Evolutionary conservation across 345 rosid species (phyloP).

Genomic region (Linum lewisii): DNA sequence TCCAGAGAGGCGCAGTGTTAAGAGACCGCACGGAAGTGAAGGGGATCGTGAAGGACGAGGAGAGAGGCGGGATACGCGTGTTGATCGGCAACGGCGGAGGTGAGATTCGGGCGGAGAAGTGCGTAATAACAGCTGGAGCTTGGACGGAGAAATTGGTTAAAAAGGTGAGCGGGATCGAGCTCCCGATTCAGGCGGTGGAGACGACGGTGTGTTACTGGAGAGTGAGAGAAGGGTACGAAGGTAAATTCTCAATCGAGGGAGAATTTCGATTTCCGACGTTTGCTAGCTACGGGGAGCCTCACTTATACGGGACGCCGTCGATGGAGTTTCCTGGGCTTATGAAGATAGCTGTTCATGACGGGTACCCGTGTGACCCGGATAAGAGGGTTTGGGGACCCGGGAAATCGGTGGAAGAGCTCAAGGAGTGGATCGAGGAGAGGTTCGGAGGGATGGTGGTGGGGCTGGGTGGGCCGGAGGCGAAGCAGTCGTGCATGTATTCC

Average conservation of each 20-base stretch:
- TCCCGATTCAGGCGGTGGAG: conserved; percentile 57
- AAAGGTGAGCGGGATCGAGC: conserved; percentile 34
- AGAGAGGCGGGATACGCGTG: conserved; percentile 40
- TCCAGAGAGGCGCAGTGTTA: conserved; percentile 42
- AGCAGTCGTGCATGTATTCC: conserved; percentile 71
- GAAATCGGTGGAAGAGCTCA: conserved; percentile 25
- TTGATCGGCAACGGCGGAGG: conserved; percentile 26
- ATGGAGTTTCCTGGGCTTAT: conserved; percentile 76
- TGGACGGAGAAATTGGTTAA: conserved; percentile 62
- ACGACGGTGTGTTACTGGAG: conserved; percentile 67
- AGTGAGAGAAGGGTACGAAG: conserved; percentile 59
- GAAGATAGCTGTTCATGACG: conserved; percentile 56
- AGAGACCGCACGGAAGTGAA: conserved; percentile 52
- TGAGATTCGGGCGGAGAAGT: conserved; percentile 43
- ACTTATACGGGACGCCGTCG: conserved; percentile 76
- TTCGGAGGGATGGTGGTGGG: conserved; percentile 59
- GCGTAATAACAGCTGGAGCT: conserved; percentile 70
- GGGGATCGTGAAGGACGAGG: conserved; percentile 33
- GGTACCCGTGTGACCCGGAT: conserved; percentile 63
- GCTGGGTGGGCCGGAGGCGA: conserved; percentile 34
- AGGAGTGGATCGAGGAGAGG: conserved; percentile 50
- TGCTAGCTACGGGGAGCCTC: conserved; percentile 47
- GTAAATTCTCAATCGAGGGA: conserved; percentile 30
- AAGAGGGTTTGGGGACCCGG: conserved; percentile 76
- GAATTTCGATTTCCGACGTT: conserved; percentile 76